phyloP scores from a whole-genome alignment of 345 rosid species.

The Abelmoschus esculentus region DNA sequence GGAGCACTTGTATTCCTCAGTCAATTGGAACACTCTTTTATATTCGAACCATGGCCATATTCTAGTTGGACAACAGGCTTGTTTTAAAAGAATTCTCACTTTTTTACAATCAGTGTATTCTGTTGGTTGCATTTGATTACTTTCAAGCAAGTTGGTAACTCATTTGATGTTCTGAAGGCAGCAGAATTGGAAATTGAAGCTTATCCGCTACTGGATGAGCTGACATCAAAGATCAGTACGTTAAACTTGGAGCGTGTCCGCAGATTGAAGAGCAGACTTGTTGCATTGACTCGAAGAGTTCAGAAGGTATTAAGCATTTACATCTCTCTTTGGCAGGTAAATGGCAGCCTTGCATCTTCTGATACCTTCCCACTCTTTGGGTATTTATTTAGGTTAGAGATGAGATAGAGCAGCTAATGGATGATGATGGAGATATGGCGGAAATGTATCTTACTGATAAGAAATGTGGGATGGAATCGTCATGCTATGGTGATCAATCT shows the following conservation, averaged over 20 bases:
- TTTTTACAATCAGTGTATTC: not conserved
- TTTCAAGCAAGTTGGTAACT: conserved; percentile 14
- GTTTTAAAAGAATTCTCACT: not conserved
- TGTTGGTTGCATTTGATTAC: conserved; percentile 9
- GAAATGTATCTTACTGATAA: conserved; percentile 98
- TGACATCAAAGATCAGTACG: conserved; percentile 95
- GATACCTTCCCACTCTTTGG: not conserved
- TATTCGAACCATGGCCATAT: not conserved
- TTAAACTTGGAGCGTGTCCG: conserved; percentile 92
- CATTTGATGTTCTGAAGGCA: conserved; percentile 48
- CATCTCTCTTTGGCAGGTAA: conserved; percentile 4
- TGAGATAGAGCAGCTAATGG: conserved; percentile 99
- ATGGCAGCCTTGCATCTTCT: not conserved
- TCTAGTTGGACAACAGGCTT: not conserved
- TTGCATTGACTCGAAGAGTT: conserved; percentile 86
- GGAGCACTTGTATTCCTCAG: not conserved
- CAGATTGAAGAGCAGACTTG: conserved; percentile 93
- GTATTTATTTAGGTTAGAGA: conserved; percentile 63
- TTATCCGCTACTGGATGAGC: conserved; percentile 89
- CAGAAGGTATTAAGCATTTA: conserved; percentile 57
- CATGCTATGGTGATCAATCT: conserved; percentile 74
- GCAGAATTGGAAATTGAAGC: conserved; percentile 99
- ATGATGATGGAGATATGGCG: conserved; percentile 99
- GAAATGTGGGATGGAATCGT: conserved; percentile 75
- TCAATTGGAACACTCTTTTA: not conserved